These are phyloP conservation scores for Aureobasidium sp. DNA, from an alignment of 2,329 filamentous ascomycete species.

Conservation along the genomic window DNA sequence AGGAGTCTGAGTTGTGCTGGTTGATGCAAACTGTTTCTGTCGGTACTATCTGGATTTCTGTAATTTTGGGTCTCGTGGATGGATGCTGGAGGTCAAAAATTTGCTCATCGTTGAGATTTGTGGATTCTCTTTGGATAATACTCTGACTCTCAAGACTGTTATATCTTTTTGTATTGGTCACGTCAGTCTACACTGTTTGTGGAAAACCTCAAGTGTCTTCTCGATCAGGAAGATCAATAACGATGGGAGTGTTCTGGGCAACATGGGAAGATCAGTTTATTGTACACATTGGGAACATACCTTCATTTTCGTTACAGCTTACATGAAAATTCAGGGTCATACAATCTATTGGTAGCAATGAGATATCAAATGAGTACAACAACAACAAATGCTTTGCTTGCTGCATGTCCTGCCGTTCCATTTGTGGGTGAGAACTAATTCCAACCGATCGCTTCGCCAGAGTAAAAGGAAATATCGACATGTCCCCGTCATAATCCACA, in stretches of 20 bases:
- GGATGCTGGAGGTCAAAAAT: not conserved
- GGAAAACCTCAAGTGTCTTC: too few species aligned
- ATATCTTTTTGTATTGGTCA: too few species aligned
- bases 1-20: slow-evolving; percentile 12
- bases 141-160: too few species aligned
- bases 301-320: not conserved
- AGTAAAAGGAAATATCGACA: not conserved
- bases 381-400: not conserved
- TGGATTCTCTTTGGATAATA: too few species aligned
- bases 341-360: not conserved
- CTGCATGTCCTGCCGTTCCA: not conserved
- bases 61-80: too few species aligned
- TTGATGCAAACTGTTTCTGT: not conserved
- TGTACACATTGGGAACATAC: not conserved
- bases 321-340: not conserved
- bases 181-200: not conserved
- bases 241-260: not conserved
- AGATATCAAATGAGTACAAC: not conserved
- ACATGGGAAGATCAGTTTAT: not conserved
- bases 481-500: not conserved
- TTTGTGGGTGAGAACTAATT: not conserved
- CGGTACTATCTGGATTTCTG: too few species aligned
- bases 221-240: too few species aligned
- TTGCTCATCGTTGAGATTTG: too few species aligned
- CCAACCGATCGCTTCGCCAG: not conserved